Evolutionary conservation across 768 basidiomycete genomes (phyloP), one percentile per base, ranked within the genome.

Genomic region (Tylopilus intermedius): DNA sequence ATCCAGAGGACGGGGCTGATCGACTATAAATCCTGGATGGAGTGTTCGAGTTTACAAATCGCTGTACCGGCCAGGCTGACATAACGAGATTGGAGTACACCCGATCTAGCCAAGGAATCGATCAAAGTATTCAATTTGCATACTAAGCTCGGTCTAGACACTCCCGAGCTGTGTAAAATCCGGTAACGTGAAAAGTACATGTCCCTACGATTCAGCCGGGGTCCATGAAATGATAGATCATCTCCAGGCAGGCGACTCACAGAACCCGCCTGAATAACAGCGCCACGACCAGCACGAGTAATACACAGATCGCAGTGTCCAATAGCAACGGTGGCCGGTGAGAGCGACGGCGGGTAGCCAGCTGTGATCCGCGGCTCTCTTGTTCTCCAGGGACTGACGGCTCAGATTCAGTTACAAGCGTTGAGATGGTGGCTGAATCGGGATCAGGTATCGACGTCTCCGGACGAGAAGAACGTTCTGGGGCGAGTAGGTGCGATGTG

Each of bases 271-370:
- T 78, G 59, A 79, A 86, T 45, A 90, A 72, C 39, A 91, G 76
- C 32, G 80, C 83, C 61, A 85, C 79, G 45, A 84, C 76, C 52
- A 90, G 68, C 13, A 84, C 83, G 9, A 90, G 71, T 21, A 88
- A 72, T 45, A 90, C 74, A 65, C 84, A 83, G 54, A 91, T 90
- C 27, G 83, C 81, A 10, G 80, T 80, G 67, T 90, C 89, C 30
- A 91, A 72, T 22, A 88, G 67, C 24, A 88, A 63, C 22, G 86
- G 86, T 22, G 86, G 81, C 43, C 67, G 66, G 45, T 56, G 61
- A 37, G 58, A 60, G 52, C 58, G 62, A 58, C 46, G 60, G 26
- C 45, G 63, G 33, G 46, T 26, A 39, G 53, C 8, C 15, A 50
- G 50, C 24, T 47, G 21, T 56, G 58, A 59, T 53, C 57, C 65